Conservation (phyloP, 306 rosid species). For the Alnus rubra region DNA sequence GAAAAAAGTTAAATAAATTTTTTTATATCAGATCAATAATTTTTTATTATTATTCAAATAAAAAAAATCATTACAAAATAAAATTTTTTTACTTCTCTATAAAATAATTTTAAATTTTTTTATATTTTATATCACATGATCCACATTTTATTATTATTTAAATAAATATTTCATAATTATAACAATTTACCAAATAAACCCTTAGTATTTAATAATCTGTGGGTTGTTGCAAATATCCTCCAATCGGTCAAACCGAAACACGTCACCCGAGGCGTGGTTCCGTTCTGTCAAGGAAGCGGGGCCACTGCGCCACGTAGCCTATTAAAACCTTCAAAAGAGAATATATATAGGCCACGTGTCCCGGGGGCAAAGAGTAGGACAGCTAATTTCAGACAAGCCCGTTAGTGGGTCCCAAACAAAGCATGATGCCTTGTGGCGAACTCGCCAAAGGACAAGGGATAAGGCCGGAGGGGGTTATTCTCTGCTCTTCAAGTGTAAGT, state of each 20-base stretch:
- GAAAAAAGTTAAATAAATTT: too few species aligned
- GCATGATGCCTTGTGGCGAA: slow-evolving; percentile 59
- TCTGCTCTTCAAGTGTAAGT: background rate
- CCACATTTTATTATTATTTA: too few species aligned
- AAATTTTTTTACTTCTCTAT: too few species aligned
- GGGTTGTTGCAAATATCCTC: slow-evolving; percentile 23
- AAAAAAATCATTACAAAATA: too few species aligned
- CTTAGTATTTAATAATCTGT: too few species aligned
- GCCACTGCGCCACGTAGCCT: slow-evolving; percentile 30
- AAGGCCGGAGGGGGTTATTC: slow-evolving; percentile 38
- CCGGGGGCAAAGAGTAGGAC: background rate
- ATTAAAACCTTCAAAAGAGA: background rate
- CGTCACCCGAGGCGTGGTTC: slow-evolving; percentile 23
- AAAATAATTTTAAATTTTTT: too few species aligned
- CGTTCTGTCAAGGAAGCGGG: slow-evolving; percentile 22
- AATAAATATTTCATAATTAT: too few species aligned
- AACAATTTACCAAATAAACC: too few species aligned
- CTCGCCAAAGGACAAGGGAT: slow-evolving; percentile 54
- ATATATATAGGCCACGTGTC: slow-evolving; percentile 25
- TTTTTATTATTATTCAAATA: too few species aligned
- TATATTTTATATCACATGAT: too few species aligned
- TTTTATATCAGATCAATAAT: too few species aligned
- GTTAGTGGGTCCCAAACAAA: slow-evolving; percentile 51
- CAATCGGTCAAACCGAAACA: slow-evolving; percentile 30
- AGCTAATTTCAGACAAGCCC: slow-evolving; percentile 40